Base-by-base conservation (phyloP, 2,329 filamentous ascomycete genomes). In the Herpotrichia juniperi region DNA sequence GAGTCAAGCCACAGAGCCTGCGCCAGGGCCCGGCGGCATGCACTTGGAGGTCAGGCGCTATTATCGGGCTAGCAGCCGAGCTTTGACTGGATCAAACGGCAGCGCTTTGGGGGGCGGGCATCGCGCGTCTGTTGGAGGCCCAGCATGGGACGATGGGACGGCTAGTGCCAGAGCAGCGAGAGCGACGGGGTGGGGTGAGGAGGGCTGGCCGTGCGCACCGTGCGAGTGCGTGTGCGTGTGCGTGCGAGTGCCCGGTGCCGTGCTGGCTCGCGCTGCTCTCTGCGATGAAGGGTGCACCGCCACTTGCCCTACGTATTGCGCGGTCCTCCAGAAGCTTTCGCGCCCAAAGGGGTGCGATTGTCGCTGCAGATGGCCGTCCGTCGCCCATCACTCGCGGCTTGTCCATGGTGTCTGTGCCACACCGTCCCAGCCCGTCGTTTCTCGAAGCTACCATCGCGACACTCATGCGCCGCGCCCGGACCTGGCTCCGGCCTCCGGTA, bases 1-100 rank as follows among this genome's bases (percentile, higher is more conserved):
- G 58, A 60, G 62, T 71, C 67, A 71, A 71, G 67, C 68, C 68
- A 70, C 68, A 71, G 60, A 51, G 53, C 55, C 53, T 56, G 61
- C 63, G 61, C 58, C 53, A n/a, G n/a, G n/a, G n/a, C n/a, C n/a
- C n/a, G 54, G 58, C 56, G 57, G 57, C 48, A 59, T 61, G 55
- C 56, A 53, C 53, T 40, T 50, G 49, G 50, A 56, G 57, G 66
- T 65, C 63, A 66, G 67, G 63, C 67, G 66, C 65, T 71, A 71
- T 69, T 70, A 72, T 66, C 63, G 57, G 63, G 67, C 64, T 72
- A 65, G 65, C 61, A 57, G 62, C 50, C 48, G 56, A 61, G 62
- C 56, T 46, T 57, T 56, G 51, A 53, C 54, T 58, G 60, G 53
- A 46, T 57, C 49, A 51, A 59, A 61, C 56, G 62, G 61, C 53